A percentile compares a stretch with the other conserved stretches of the same genome.
Evolutionary conservation across 2,329 filamentous ascomycete genomes (phyloP).

Genomic region (Sclerotinia minor): DNA sequence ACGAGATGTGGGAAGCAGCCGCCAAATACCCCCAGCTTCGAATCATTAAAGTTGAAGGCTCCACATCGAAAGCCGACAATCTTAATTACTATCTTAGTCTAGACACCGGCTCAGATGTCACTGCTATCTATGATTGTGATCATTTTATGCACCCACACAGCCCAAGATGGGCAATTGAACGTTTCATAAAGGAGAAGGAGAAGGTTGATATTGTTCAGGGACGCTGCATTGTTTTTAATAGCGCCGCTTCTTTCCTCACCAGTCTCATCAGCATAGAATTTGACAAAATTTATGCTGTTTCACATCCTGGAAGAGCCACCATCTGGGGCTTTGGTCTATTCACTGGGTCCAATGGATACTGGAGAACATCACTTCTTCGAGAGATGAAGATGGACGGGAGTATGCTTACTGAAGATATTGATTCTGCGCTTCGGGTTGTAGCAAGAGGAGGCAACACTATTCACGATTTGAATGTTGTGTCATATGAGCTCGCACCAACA

Average conservation of each 20-base stretch:
- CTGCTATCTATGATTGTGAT: constrained; percentile 52
- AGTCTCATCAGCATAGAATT: constrained; percentile 52
- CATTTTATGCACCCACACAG: constrained; percentile 52
- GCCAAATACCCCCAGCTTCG: constrained; percentile 45
- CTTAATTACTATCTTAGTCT: constrained; percentile 51
- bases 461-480: constrained; percentile 52
- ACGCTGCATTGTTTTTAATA: constrained; percentile 51
- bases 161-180: constrained; percentile 50
- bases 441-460: constrained; percentile 45
- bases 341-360: constrained; percentile 49
- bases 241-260: constrained; percentile 46
- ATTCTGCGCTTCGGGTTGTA: constrained; percentile 48
- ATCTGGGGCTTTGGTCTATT: constrained; percentile 52
- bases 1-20: constrained; percentile 44
- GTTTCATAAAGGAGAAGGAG: constrained; percentile 45
- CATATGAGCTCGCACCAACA: constrained; percentile 51
- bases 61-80: constrained; percentile 52
- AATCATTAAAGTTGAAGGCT: constrained; percentile 50
- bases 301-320: constrained; percentile 49
- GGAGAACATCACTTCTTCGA: constrained; percentile 47
- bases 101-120: constrained; percentile 48
- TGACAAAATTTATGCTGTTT: constrained; percentile 54
- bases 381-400: constrained; percentile 50
- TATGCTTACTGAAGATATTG: constrained; percentile 53
- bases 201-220: constrained; percentile 52